Base-by-base conservation (phyloP, 169 alveolate species). In the Fabrea salina region DNA sequence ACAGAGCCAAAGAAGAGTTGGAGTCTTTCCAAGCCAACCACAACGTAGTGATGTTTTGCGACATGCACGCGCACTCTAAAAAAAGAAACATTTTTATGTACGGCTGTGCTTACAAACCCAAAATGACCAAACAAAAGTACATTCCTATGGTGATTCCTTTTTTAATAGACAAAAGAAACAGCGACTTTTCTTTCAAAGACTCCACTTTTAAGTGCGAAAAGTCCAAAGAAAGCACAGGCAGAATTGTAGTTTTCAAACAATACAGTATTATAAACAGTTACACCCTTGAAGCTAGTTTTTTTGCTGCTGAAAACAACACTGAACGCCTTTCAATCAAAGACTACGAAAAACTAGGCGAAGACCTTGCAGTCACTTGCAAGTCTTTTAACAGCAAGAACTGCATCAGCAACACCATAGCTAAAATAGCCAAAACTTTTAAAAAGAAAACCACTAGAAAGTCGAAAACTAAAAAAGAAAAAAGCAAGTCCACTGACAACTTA, bases 31-130 rank as follows among this genome's bases (percentile, higher is more conserved):
- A 79, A 37, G 95, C 82, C 53, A 87, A 89, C 33, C 84, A 94
- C 71, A 95, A 92, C 50, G 82, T 93, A 19, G 88, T 86, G 35
- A 80, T 95, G 54, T 93, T 85, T 79, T 92, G 97, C 71, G 98
- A 95, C 84, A 82, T 95, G 54, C 98, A 95, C 78, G 97, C 97
- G 2, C 98, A 95, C 85, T 88, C 97, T 19, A 87, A 95, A 64
- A 95, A 93, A 80, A 90, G 89, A 77, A 96, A 96, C 72, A 88
- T 93, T 22, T 96, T 96, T 87, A 87, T 92, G 93, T 96, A 85
- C 35, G 90, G 86, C 2, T 80, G 86, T 43, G n/a, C 37, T 7
- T 32, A 43, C 49, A 49, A 30, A 8, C 33, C 22, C 1, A 70
- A 70, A 7, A 6, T 5, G 5, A 44, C 13, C 5, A 70, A 22